Conservation (phyloP, 768 basidiomycete genomes). For the Tulasnella sp. region DNA sequence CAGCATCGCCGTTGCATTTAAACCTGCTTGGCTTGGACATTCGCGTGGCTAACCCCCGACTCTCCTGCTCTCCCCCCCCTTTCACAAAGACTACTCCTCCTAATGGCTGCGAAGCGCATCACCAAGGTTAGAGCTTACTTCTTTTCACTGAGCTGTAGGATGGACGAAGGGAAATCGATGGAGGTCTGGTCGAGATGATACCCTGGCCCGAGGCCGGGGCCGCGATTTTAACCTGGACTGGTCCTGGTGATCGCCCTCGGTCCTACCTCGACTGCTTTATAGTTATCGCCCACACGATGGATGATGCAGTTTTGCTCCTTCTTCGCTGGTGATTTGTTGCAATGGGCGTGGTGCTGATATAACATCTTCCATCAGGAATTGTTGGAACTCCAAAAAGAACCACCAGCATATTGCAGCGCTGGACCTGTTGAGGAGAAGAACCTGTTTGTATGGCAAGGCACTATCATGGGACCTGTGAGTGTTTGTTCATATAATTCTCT, state of each 20-base stretch:
- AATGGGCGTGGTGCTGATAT: background rate
- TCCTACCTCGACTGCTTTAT: background rate
- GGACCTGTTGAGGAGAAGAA: conserved; percentile 90
- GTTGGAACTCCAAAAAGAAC: conserved; percentile 98
- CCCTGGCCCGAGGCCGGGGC: background rate
- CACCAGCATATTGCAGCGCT: conserved; percentile 98
- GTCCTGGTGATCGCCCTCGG: background rate
- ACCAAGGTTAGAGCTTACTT: conserved; percentile 71
- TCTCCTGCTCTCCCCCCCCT: too few relatives aligned
- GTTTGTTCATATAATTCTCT: conserved; percentile 9
- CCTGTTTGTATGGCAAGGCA: conserved; percentile 99
- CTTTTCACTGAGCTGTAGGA: background rate
- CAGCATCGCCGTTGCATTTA: too few relatives aligned
- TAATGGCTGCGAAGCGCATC: conserved; percentile 99
- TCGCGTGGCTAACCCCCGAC: too few relatives aligned
- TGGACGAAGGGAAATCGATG: background rate
- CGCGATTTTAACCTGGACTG: conserved; percentile 7
- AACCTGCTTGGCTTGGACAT: too few relatives aligned
- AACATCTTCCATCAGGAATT: conserved; percentile 64
- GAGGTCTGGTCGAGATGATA: too few relatives aligned
- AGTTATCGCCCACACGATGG: background rate
- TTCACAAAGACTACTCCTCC: background rate
- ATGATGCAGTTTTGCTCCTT: background rate
- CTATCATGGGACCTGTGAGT: conserved; percentile 98
- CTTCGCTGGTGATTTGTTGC: background rate